Base-by-base conservation (phyloP, 306 rosid genomes). In the Hippophae gyantsensis region DNA sequence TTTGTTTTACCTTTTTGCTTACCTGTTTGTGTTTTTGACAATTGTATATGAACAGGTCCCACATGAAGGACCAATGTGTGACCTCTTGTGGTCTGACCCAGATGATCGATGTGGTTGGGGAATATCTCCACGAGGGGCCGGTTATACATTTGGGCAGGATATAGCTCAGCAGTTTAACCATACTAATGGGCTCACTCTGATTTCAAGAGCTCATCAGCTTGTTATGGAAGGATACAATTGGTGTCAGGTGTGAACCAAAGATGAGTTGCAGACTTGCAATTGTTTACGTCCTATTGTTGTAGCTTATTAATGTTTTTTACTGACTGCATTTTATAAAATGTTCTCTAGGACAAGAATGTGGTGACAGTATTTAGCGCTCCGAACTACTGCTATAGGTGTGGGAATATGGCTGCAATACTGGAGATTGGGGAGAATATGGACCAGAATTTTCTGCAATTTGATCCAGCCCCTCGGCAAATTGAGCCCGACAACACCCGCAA, bases 41-140 rank as follows among this genome's bases (percentile, higher is more conserved):
- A 61, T 45, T 27, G 7, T 32, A 32, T 32, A 23, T 64, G 71
- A 64, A 42, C 73, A 90, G 98, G 96, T 87, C 74, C 98, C 98
- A 7, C 98, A 92, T 49, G 98, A 92, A 84, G 98, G 98, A 63
- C 98, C 98, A 3, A 92, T 92, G 98, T 92, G 98, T 57, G 98
- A 92, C 61, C 98, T 92, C 61, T 78, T 92, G 64, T 92, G 98
- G 98, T 92, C 98, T 60, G 98, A 92, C 76, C 98, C 98, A 10
- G 98, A 92, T 65, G 98, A 92, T 71, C 95, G 98, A 9, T 92
- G 98, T 73, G 98, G 98, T 63, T 92, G 98, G 98, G 98, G 98
- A 71, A 92, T 92, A 78, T 92, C 98, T 57, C 96, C 98, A 11
- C 95, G 98, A 55, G 98, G 98, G 52, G 98, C 98, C 57, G 98